phyloP scores from a whole-genome alignment of 2,329 filamentous ascomycete species.

The Xylaria multiplex region DNA sequence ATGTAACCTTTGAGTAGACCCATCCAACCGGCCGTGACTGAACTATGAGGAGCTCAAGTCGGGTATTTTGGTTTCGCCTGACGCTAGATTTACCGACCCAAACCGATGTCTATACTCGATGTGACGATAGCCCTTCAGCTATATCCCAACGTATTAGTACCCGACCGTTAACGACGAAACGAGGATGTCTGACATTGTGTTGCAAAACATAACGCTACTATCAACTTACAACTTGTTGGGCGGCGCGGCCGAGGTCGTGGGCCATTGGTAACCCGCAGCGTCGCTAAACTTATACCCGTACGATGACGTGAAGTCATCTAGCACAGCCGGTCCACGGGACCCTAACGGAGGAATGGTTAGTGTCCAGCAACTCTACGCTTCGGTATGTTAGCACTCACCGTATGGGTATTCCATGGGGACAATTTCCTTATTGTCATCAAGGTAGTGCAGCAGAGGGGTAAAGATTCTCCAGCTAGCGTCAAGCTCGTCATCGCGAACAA shows the following conservation, averaged over 20 bases:
- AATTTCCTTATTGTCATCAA: conserved; percentile 99
- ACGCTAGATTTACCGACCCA: conserved; percentile 28
- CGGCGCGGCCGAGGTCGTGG: conserved; percentile 73
- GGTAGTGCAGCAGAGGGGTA: conserved; percentile 94
- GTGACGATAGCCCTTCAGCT: conserved; percentile 40
- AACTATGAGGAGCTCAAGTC: conserved; percentile 34
- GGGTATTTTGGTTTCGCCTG: conserved; percentile 32
- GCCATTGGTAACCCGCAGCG: conserved; percentile 95
- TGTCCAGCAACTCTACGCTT: background rate
- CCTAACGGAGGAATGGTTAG: conserved; percentile 63
- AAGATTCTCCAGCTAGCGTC: conserved; percentile 99
- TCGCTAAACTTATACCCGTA: conserved; percentile 99
- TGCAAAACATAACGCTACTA: conserved; percentile 39
- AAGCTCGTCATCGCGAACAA: conserved; percentile 94
- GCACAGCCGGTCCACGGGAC: conserved; percentile 92
- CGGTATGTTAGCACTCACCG: conserved; percentile 67
- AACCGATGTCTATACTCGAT: conserved; percentile 34
- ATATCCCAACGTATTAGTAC: conserved; percentile 37
- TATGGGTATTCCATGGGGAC: conserved; percentile 99
- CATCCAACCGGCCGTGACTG: conserved; percentile 24
- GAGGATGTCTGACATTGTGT: conserved; percentile 44
- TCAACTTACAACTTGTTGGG: conserved; percentile 82
- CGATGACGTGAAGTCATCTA: conserved; percentile 97
- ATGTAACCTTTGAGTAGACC: conserved; percentile 19
- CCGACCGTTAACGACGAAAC: conserved; percentile 28